phyloP scores from a whole-genome alignment of 352 stramenopile species.

The Paralagenidium karlingii region DNA sequence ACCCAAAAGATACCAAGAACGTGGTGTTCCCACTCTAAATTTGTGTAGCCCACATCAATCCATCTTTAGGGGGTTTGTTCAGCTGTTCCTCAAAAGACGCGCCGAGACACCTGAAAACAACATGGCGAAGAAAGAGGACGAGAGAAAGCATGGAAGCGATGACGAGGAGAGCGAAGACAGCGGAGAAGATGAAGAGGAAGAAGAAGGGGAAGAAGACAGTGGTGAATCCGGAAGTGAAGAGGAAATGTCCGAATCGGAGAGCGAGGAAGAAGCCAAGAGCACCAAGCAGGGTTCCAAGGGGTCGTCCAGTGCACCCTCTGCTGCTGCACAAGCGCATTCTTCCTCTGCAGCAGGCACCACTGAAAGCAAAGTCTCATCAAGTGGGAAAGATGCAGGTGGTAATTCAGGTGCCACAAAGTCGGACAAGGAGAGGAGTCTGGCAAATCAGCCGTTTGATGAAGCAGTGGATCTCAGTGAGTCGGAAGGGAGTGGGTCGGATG shows the following conservation, averaged over 20 bases:
- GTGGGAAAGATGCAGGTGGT: constrained; percentile 3
- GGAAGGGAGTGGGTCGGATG: constrained; percentile 34
- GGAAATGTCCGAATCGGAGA: constrained; percentile 57
- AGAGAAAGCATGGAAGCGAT: constrained; percentile 18
- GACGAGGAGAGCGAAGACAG: constrained; percentile 16
- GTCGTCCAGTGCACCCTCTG: background rate
- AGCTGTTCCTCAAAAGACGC: no score
- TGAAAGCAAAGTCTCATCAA: no score
- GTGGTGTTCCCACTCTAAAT: no score
- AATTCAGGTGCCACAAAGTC: constrained; percentile 11
- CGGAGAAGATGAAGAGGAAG: constrained; percentile 23
- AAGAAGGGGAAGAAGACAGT: constrained; percentile 14
- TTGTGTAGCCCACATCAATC: no score
- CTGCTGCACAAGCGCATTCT: constrained; percentile 1
- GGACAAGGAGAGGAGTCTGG: constrained; percentile 32
- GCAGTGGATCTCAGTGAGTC: constrained; percentile 81
- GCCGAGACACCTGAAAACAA: constrained; percentile 1
- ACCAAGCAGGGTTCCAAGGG: constrained; percentile 18
- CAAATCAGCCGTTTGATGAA: constrained; percentile 81
- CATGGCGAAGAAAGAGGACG: constrained; percentile 55
- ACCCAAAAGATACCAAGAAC: no score
- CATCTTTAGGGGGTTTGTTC: no score
- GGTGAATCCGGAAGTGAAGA: constrained; percentile 45
- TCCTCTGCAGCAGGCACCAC: no score
- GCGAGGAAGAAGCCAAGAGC: constrained; percentile 12